A percentile compares a stretch with the other conserved stretches of the same genome.
These are phyloP conservation scores for Eremothecium coryli DNA, from an alignment of 1,139 yeast species.

Conservation along the genomic window DNA sequence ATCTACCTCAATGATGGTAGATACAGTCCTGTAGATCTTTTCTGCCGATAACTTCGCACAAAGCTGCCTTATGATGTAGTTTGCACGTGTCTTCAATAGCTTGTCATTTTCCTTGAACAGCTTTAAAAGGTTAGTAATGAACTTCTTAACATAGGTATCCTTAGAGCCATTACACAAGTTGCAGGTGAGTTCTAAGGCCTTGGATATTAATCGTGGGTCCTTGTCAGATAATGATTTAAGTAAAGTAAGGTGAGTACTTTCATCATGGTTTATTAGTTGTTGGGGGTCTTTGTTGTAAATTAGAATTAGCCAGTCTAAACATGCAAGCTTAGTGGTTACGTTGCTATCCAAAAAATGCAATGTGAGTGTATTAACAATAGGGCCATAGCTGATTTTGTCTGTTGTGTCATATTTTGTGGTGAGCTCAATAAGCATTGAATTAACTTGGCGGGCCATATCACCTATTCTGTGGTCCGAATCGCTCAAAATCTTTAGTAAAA, in stretches of 20 bases:
- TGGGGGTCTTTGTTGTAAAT: slow-evolving; percentile 67
- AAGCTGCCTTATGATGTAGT: slow-evolving; percentile 73
- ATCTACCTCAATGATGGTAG: slow-evolving; percentile 62
- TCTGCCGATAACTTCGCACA: slow-evolving; percentile 79
- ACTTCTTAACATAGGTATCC: slow-evolving; percentile 67
- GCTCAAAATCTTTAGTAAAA: slow-evolving; percentile 47
- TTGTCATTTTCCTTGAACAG: slow-evolving; percentile 61
- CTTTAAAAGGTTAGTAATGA: slow-evolving; percentile 61
- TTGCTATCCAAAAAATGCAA: slow-evolving; percentile 58
- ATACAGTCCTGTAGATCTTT: slow-evolving; percentile 69
- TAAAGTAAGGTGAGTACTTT: slow-evolving; percentile 65
- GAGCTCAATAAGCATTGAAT: slow-evolving; percentile 40
- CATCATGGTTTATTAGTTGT: slow-evolving; percentile 49
- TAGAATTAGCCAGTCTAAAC: slow-evolving; percentile 85
- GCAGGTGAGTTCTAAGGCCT: slow-evolving; percentile 56
- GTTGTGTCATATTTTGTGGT: slow-evolving; percentile 32
- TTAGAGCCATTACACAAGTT: slow-evolving; percentile 70
- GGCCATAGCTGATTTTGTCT: slow-evolving; percentile 44
- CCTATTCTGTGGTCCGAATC: slow-evolving; percentile 39
- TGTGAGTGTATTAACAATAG: slow-evolving; percentile 53
- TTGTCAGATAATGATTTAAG: slow-evolving; percentile 79
- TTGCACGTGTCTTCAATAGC: slow-evolving; percentile 63
- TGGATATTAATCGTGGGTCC: slow-evolving; percentile 70
- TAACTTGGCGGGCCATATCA: slow-evolving; percentile 47
- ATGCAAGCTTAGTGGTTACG: slow-evolving; percentile 74